Conservation (phyloP, 768 basidiomycete species). For the Pilatotrama ljubarskyi region DNA sequence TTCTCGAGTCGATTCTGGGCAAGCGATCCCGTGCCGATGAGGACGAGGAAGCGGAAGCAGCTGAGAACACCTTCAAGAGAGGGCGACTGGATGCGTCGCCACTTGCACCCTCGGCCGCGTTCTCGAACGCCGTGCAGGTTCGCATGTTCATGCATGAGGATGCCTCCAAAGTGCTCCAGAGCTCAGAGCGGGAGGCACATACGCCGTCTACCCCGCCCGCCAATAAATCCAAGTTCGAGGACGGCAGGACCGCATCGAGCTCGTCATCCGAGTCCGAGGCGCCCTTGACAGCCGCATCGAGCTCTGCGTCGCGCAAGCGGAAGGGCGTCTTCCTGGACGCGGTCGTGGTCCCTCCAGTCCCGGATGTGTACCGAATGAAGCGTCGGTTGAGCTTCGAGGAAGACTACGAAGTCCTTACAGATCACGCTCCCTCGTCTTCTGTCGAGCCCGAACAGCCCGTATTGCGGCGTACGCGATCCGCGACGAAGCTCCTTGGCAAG, state of each 20-base stretch:
- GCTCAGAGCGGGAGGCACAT: not conserved
- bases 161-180: not conserved
- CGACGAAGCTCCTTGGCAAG: conserved; percentile 17
- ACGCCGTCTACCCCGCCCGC: not conserved
- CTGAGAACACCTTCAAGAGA: conserved; percentile 19
- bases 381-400: conserved; percentile 1
- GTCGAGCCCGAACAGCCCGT: not conserved
- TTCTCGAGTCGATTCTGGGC: conserved; percentile 46
- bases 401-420: not conserved
- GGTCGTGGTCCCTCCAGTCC: conserved; percentile 47
- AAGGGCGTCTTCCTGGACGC: conserved; percentile 52
- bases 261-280: not conserved
- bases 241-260: not conserved
- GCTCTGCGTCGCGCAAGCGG: conserved; percentile 40
- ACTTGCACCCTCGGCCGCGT: conserved; percentile 1
- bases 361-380: conserved; percentile 24
- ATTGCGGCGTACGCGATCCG: conserved; percentile 20
- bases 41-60: conserved; percentile 2
- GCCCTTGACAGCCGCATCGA: not conserved
- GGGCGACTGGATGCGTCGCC: conserved; percentile 14
- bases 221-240: not conserved
- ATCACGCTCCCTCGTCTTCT: not conserved
- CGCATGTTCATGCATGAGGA: conserved; percentile 1
- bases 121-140: conserved; percentile 7
- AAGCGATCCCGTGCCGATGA: conserved; percentile 39